Evolutionary conservation across 1,284 basidiomycete species (phyloP), one percentile per base, ranked within the genome.

Genomic region (Papiliotrema laurentii): DNA sequence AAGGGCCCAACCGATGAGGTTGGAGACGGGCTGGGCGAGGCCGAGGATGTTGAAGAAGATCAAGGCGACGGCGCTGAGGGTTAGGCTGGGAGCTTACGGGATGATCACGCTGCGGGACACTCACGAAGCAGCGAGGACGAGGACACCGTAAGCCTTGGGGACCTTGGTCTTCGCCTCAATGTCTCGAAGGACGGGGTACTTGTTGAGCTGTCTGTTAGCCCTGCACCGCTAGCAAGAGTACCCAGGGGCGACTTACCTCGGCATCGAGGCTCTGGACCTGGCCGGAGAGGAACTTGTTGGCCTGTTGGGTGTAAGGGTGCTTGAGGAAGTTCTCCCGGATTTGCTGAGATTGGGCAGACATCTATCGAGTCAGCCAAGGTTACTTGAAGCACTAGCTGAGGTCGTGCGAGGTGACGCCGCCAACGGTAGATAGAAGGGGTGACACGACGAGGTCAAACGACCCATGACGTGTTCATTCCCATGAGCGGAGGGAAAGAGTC

Each of bases 151-250:
- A 18, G 89, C 82, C 82, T 97, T 97, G 63, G 94, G 93, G 38
- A 97, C 77, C 67, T 89, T 86, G 5, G 90, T 93, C 73, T 85
- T 86, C 72, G 86, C 81, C 79, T 98, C 93, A 62, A 97, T 73
- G 66, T 82, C 79, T 77, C 80, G 83, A 66, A 93, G 79, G 51
- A 85, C 79, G 30, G 91, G 87, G 77, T 93, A 97, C 80, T 90
- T 93, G 69, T 85, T 82, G 66, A 98, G 86, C 92, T 80, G 68
- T 11, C 37, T 25, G 39, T 49, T 21, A 52, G 47, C 33, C 35
- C 19, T 4, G 44, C 21, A 33, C 16, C 13, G 6, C 7, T 10
- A 34, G 9, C 7, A 10, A 7, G 16, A 13, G 13, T 13, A 33
- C n/a, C 18, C 16, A 27, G 40, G 22, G 11, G 7, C 14, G n/a